phyloP scores from a whole-genome alignment of 108 stramenopile species.

The Cyclotella baltica region DNA sequence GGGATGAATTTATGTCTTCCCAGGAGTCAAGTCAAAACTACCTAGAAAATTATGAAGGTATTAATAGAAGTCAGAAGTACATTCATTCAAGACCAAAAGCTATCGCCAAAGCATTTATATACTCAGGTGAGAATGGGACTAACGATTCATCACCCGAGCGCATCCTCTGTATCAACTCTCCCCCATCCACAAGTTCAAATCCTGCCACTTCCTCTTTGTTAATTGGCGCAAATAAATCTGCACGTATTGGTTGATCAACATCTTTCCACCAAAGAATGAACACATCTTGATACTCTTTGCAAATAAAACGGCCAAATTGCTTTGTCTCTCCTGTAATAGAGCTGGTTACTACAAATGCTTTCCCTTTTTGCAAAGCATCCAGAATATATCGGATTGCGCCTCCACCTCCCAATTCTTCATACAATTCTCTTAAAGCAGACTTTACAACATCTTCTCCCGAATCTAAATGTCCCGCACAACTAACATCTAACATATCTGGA shows the following conservation, averaged over 20 bases:
- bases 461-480: constrained; percentile 56
- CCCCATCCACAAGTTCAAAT: constrained; percentile 42
- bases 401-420: constrained; percentile 51
- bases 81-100: constrained; percentile 7
- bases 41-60: too few species aligned
- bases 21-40: background rate
- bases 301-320: constrained; percentile 41
- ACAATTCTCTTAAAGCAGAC: constrained; percentile 42
- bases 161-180: constrained; percentile 39
- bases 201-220: constrained; percentile 45
- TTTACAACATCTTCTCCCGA: constrained; percentile 42
- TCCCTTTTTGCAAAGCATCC: constrained; percentile 26
- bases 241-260: constrained; percentile 13
- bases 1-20: too few species aligned
- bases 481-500: constrained; percentile 50
- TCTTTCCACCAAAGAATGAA: constrained; percentile 46
- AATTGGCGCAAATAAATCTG: constrained; percentile 38
- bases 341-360: constrained; percentile 46
- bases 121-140: constrained; percentile 38
- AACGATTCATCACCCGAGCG: constrained; percentile 29
- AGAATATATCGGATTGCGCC: constrained; percentile 14
- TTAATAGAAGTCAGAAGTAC: too few species aligned
- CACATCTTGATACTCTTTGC: constrained; percentile 55
- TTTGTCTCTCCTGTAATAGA: constrained; percentile 49
- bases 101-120: constrained; percentile 42